These are phyloP conservation scores for Wickerhamomyces ciferrii DNA, from an alignment of 805 yeast genomes.

Conservation along the genomic window DNA sequence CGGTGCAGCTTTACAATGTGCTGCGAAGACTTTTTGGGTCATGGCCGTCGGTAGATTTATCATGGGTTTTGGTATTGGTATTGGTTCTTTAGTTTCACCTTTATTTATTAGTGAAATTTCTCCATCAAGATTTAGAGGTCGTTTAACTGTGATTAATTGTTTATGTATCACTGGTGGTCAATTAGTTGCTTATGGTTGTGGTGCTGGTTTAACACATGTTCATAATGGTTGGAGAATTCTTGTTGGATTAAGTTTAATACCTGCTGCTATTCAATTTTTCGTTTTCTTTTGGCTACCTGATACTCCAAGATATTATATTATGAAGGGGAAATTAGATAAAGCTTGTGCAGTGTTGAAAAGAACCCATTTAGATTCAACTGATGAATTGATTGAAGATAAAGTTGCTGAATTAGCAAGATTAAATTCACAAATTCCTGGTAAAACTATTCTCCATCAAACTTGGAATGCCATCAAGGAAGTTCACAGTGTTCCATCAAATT, in stretches of 20 bases:
- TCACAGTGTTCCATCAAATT: conserved; percentile 69
- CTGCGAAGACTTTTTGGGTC: conserved; percentile 76
- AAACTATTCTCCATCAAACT: conserved; percentile 40
- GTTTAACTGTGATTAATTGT: conserved; percentile 84
- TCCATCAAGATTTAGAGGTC: conserved; percentile 86
- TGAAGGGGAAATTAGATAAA: conserved; percentile 55
- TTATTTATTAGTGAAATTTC: conserved; percentile 89
- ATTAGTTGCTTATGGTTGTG: conserved; percentile 87
- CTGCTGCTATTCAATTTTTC: conserved; percentile 72
- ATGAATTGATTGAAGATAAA: conserved; percentile 58
- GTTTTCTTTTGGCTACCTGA: conserved; percentile 88
- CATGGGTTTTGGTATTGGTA: conserved; percentile 96
- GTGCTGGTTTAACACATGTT: conserved; percentile 75
- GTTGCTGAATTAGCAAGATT: conserved; percentile 57
- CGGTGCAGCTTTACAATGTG: conserved; percentile 84
- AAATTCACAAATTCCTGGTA: conserved; percentile 42
- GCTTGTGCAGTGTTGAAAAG: conserved; percentile 64
- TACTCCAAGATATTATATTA: conserved; percentile 86
- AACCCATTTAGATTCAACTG: conserved; percentile 60
- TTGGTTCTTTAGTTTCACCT: conserved; percentile 93
- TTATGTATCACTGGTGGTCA: conserved; percentile 94
- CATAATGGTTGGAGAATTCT: conserved; percentile 89
- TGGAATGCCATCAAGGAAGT: conserved; percentile 59
- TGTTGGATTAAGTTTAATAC: conserved; percentile 87
- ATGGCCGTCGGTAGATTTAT: conserved; percentile 90